phyloP scores from a whole-genome alignment of 257 asterid genomes.

The Penstemon newberryi region DNA sequence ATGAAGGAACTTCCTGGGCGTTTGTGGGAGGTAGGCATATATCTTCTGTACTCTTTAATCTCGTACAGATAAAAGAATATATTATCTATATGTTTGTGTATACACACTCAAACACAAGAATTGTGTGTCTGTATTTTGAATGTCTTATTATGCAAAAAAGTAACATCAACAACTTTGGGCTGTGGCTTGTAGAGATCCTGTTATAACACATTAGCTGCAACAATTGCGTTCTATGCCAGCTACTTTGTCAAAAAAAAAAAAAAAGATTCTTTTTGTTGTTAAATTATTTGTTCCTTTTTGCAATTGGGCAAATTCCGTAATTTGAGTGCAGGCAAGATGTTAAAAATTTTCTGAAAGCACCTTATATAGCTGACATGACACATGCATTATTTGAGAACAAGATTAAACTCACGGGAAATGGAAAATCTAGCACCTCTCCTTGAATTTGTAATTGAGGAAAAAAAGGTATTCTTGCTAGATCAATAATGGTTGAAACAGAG shows the following conservation, averaged over 20 bases:
- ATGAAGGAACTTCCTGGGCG: constrained; percentile 96
- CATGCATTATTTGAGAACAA: background rate
- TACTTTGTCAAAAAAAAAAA: background rate
- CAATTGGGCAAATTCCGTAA: constrained; percentile 11
- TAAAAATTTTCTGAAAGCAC: background rate
- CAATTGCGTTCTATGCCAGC: background rate
- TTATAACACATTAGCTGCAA: background rate
- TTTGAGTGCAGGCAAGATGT: background rate
- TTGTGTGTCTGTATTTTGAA: too few relatives aligned
- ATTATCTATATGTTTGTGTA: too few relatives aligned
- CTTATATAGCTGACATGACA: background rate
- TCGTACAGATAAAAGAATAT: constrained; percentile 10
- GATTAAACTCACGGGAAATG: constrained; percentile 6
- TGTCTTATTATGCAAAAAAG: background rate
- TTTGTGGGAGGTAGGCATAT: constrained; percentile 83
- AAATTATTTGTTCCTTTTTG: constrained; percentile 18
- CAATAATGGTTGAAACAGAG: too few relatives aligned
- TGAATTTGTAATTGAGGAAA: background rate
- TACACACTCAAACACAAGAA: too few relatives aligned
- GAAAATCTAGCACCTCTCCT: constrained; percentile 4
- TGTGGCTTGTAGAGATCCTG: background rate
- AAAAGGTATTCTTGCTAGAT: background rate
- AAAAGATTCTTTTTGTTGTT: too few relatives aligned
- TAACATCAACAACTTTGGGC: constrained; percentile 8
- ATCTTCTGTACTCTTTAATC: constrained; percentile 19